These are phyloP conservation scores for Rosa hybrid DNA, from an alignment of 331 rosid species.

Conservation along the genomic window DNA sequence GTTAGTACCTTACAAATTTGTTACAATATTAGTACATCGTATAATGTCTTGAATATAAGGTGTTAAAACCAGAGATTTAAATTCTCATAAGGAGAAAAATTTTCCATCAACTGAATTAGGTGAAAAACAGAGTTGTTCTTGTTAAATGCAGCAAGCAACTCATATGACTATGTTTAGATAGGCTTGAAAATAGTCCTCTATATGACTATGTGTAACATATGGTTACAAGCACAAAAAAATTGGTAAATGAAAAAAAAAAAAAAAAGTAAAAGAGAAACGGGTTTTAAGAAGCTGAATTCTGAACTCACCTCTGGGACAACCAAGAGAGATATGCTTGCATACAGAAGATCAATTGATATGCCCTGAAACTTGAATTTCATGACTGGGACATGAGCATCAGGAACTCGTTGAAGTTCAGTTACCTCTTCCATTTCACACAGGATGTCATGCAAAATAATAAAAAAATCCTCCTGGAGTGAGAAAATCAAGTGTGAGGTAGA, in stretches of 20 bases:
- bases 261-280: neutral
- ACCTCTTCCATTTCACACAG: constrained; percentile 82
- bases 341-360: constrained; percentile 87
- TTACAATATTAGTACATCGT: neutral
- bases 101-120: neutral
- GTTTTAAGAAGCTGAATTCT: neutral
- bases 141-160: no score
- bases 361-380: constrained; percentile 95
- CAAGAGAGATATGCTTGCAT: constrained; percentile 82
- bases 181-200: neutral
- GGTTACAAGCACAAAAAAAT: neutral
- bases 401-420: constrained; percentile 85
- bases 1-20: neutral
- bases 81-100: neutral
- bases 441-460: constrained; percentile 68
- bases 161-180: neutral
- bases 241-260: neutral
- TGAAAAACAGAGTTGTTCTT: neutral
- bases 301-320: constrained; percentile 91
- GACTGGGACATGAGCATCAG: constrained; percentile 97
- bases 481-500: constrained; percentile 26
- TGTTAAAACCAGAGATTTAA: neutral
- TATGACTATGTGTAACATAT: neutral
- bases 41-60: neutral
- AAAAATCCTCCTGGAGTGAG: constrained; percentile 79